Conservation (phyloP, 108 stramenopile genomes). For the Nannochloropsis salina region DNA sequence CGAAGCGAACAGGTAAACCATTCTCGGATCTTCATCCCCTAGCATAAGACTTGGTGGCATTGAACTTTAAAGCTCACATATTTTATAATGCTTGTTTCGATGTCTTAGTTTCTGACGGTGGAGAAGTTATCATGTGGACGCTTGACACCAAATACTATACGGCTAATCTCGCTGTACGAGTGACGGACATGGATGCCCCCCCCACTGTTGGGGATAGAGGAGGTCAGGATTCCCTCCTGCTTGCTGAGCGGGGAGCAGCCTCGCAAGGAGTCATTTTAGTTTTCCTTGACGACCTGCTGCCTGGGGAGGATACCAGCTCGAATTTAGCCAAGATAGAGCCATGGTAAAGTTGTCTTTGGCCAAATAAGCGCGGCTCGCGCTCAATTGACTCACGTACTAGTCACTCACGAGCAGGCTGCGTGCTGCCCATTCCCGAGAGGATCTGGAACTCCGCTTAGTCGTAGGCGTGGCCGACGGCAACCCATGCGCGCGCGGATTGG, state of each 20-base stretch:
- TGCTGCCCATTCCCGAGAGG: not conserved
- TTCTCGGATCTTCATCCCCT: too few relatives aligned
- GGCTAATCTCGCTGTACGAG: not conserved
- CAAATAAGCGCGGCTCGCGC: not conserved
- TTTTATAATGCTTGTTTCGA: too few relatives aligned
- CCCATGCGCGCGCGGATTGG: not conserved
- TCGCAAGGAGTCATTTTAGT: not conserved
- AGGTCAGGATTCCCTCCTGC: not conserved
- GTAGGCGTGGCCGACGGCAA: not conserved
- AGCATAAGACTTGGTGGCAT: too few relatives aligned
- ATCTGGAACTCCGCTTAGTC: not conserved
- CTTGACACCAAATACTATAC: not conserved
- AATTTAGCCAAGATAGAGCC: not conserved
- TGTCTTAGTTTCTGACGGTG: not conserved
- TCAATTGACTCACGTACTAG: not conserved
- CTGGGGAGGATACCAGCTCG: not conserved
- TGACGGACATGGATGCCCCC: not conserved
- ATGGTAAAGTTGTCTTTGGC: not conserved
- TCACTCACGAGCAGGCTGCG: not conserved
- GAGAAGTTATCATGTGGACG: not conserved
- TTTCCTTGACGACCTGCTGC: not conserved
- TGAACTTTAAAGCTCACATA: too few relatives aligned
- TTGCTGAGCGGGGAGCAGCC: not conserved
- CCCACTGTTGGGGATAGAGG: not conserved
- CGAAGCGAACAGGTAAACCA: too few relatives aligned